phyloP scores from a whole-genome alignment of 2,329 filamentous ascomycete genomes.

The Hypoxylon sp. region DNA sequence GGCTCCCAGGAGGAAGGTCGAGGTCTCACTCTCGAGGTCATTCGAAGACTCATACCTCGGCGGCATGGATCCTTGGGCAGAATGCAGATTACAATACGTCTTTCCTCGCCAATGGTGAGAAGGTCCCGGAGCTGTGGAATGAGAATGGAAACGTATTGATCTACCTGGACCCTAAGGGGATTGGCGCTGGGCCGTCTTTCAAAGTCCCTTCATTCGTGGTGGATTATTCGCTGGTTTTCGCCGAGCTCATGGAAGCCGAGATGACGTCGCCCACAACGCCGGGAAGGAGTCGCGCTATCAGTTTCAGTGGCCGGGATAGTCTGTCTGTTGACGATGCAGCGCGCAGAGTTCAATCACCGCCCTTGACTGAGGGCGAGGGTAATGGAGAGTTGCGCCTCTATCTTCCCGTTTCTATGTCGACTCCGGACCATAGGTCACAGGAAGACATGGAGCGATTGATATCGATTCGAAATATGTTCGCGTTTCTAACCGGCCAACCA shows the following conservation, averaged over 20 bases:
- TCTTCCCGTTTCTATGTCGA: constrained; percentile 62
- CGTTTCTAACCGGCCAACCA: constrained; percentile 73
- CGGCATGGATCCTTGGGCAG: constrained; percentile 70
- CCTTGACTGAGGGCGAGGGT: constrained; percentile 53
- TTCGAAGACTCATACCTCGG: constrained; percentile 44
- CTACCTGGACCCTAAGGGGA: constrained; percentile 67
- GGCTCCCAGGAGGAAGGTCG: constrained; percentile 66
- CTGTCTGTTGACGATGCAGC: constrained; percentile 65
- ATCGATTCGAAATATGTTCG: constrained; percentile 74
- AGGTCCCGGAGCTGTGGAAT: constrained; percentile 76
- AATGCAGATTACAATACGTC: constrained; percentile 68
- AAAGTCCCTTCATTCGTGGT: constrained; percentile 69
- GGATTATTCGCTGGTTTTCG: constrained; percentile 67
- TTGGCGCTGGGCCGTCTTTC: constrained; percentile 69
- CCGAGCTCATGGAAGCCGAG: constrained; percentile 65
- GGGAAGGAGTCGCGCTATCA: constrained; percentile 56
- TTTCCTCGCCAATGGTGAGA: constrained; percentile 67
- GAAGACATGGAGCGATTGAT: constrained; percentile 69
- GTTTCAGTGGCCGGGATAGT: constrained; percentile 63
- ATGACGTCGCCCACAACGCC: constrained; percentile 52
- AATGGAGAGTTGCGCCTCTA: constrained; percentile 65
- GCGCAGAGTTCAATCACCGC: constrained; percentile 55
- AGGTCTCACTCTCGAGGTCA: constrained; percentile 63
- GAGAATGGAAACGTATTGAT: constrained; percentile 69
- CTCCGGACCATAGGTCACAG: constrained; percentile 54